Conservation (phyloP, 2,329 filamentous ascomycete genomes). For the Diaporthe nobilis region DNA sequence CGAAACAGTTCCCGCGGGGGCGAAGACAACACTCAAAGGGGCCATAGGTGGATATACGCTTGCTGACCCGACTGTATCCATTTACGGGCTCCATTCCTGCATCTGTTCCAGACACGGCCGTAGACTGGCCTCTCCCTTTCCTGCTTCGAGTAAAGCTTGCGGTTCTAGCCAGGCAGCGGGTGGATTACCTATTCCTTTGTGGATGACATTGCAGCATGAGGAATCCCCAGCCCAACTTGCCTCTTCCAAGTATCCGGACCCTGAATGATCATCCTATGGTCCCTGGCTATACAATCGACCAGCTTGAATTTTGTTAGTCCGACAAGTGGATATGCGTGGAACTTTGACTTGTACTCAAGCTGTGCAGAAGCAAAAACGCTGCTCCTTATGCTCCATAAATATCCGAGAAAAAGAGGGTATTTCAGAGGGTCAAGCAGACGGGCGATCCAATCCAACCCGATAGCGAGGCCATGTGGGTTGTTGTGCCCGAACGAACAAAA, state of each 20-base stretch:
- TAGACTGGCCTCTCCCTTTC: neutral
- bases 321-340: too few species aligned
- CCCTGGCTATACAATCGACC: neutral
- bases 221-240: too few species aligned
- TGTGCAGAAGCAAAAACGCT: too few species aligned
- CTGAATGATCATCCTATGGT: neutral
- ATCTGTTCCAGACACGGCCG: neutral
- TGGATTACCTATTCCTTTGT: neutral
- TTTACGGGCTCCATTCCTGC: neutral
- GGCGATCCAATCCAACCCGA: too few species aligned
- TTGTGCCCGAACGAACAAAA: too few species aligned
- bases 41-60: neutral
- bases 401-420: too few species aligned
- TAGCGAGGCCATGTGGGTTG: too few species aligned
- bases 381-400: too few species aligned
- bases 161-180: neutral
- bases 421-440: too few species aligned
- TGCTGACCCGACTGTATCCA: neutral
- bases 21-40: neutral
- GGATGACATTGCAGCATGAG: neutral
- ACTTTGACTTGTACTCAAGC: too few species aligned
- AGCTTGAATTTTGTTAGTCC: too few species aligned
- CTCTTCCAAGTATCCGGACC: neutral
- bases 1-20: neutral
- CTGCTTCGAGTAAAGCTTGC: neutral